Evolutionary conservation across 2,329 filamentous ascomycete genomes (phyloP).

Genomic region (Penicillium psychrosexuale): DNA sequence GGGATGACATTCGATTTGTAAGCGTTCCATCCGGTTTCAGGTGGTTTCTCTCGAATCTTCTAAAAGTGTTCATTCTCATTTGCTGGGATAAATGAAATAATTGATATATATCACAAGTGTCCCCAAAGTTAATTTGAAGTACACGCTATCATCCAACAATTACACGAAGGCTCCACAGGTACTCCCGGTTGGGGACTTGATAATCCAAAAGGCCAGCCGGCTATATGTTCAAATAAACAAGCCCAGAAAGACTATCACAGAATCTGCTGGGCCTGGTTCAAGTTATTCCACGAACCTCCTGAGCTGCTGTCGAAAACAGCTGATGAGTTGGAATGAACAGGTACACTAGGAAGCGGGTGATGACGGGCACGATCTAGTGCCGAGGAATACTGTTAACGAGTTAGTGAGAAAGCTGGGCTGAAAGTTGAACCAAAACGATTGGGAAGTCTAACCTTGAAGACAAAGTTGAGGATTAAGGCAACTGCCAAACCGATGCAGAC

Average conservation of each 20-base stretch:
- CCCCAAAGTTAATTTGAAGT: background rate
- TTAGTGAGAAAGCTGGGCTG: constrained; percentile 11
- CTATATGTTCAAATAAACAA: background rate
- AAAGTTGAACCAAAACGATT: background rate
- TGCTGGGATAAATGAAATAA: background rate
- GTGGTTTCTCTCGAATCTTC: background rate
- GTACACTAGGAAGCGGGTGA: constrained; percentile 9
- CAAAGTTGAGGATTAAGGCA: constrained; percentile 82
- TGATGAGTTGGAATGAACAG: constrained; percentile 14
- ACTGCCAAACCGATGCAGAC: constrained; percentile 75
- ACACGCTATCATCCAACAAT: background rate
- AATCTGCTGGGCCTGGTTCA: constrained; percentile 26
- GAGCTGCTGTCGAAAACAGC: constrained; percentile 3
- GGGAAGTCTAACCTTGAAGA: constrained; percentile 59
- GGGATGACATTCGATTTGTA: constrained; percentile 3
- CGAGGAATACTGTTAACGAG: constrained; percentile 28
- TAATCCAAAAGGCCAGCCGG: background rate
- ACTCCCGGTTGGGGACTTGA: background rate
- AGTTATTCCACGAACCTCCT: constrained; percentile 2
- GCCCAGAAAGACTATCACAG: constrained; percentile 6
- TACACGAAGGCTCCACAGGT: background rate
- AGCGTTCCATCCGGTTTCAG: background rate
- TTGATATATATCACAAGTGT: background rate
- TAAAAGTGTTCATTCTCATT: background rate
- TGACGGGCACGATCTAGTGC: constrained; percentile 25